Evolutionary conservation across 345 rosid genomes (phyloP).

Genomic region (Citrus trifoliata): DNA sequence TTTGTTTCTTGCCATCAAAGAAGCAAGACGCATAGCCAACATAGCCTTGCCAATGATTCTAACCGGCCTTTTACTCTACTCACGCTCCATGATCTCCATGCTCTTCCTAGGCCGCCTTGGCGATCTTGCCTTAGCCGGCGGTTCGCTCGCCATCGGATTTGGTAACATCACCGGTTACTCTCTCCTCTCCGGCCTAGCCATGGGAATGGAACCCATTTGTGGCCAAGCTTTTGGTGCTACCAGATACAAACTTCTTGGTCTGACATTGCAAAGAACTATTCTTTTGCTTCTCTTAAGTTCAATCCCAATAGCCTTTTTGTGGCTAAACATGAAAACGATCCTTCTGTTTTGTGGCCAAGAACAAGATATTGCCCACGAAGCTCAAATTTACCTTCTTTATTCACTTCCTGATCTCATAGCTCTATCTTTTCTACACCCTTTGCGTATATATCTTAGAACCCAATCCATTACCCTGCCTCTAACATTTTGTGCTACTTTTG

Average conservation of each 20-base stretch:
- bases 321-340: slow-evolving; percentile 71
- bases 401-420: slow-evolving; percentile 76
- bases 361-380: slow-evolving; percentile 49
- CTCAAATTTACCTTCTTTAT: slow-evolving; percentile 60
- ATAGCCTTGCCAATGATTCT: slow-evolving; percentile 65
- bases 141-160: slow-evolving; percentile 81
- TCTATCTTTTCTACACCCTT: slow-evolving; percentile 70
- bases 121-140: slow-evolving; percentile 74
- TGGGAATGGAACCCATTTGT: slow-evolving; percentile 93
- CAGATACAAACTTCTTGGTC: slow-evolving; percentile 65
- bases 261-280: slow-evolving; percentile 62
- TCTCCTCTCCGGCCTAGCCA: slow-evolving; percentile 78
- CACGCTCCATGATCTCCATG: slow-evolving; percentile 86
- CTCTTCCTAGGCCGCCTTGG: slow-evolving; percentile 81
- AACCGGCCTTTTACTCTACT: slow-evolving; percentile 69
- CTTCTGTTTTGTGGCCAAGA: slow-evolving; percentile 66
- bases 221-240: slow-evolving; percentile 90
- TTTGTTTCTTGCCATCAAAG: slow-evolving; percentile 35
- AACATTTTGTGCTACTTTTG: slow-evolving; percentile 53
- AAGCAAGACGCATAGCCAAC: slow-evolving; percentile 52
- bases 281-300: slow-evolving; percentile 62
- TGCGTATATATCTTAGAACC: slow-evolving; percentile 72
- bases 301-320: slow-evolving; percentile 55
- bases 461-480: slow-evolving; percentile 75
- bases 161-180: slow-evolving; percentile 95